Evolutionary conservation across 1,284 basidiomycete genomes (phyloP), one percentile per base, ranked within the genome.

Genomic region (Baeospora myosura): DNA sequence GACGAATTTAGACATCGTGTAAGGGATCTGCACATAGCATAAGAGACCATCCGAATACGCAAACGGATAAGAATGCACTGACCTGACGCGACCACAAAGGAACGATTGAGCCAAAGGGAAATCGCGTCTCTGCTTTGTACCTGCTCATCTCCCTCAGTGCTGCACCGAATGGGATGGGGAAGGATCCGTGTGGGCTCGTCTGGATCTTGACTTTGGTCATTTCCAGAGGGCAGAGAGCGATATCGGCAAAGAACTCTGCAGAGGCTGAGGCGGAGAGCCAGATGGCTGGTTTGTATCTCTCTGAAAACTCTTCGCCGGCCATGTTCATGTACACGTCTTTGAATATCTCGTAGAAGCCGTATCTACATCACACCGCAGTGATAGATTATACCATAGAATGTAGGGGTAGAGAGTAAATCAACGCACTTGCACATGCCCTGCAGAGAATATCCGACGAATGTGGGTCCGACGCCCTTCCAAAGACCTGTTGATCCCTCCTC

Each of bases 401-500:
- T n/a, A n/a, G n/a, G n/a, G n/a, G n/a, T n/a, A n/a, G n/a, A n/a
- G n/a, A n/a, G n/a, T n/a, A n/a, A n/a, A n/a, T n/a, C n/a, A n/a
- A n/a, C n/a, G n/a, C n/a, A 34, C 71, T 97, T 97, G 80, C 93
- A 88, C 72, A 92, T 80, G 59, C 93, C 95, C 69, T 98, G 95
- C 53, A 95, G 76, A 16, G 92, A 88, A 74, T 97, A 97, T 46
- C 94, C 94, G 64, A 95, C 72, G 54, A 91, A 73, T 42, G 91
- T 94, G 40, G 90, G 90, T 36, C 89, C 90, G 60, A 97, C 75
- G 57, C 94, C 95, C 61, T 95, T 97, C 72, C 93, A 86, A 61
- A 98, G 80, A 61, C 91, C 95, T 40, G 65, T 77, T 50, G 77
- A 66, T 57, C 90, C 89, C 66, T 94, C 88, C 63, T 87, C 85